These are phyloP conservation scores for Cytospora chrysosperma DNA, from an alignment of 2,329 filamentous ascomycete genomes.

Conservation along the genomic window DNA sequence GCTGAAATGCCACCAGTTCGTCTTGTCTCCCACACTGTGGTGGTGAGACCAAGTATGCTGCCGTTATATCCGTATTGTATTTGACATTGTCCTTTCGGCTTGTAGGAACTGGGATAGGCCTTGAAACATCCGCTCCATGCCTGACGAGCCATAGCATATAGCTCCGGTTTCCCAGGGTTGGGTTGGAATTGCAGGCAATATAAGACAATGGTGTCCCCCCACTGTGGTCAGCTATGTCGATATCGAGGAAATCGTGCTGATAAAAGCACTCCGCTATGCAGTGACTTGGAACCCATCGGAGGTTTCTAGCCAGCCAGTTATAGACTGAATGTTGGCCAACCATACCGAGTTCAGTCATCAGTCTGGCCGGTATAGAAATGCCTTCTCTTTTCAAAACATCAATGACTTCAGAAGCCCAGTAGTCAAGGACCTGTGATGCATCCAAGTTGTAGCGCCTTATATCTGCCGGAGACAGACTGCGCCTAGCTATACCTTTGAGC, in stretches of 20 bases:
- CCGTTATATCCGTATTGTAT: background rate
- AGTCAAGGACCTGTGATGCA: background rate
- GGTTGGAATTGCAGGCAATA: background rate
- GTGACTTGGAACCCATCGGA: background rate
- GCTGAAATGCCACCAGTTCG: background rate
- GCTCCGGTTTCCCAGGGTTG: too few relatives aligned
- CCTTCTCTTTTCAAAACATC: background rate
- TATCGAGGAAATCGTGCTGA: background rate
- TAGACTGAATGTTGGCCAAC: background rate
- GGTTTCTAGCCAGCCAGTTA: background rate
- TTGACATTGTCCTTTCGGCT: too few relatives aligned
- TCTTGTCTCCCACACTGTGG: background rate
- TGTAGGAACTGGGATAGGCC: background rate
- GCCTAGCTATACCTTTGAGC: background rate
- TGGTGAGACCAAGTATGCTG: background rate
- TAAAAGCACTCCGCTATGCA: background rate
- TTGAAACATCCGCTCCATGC: background rate
- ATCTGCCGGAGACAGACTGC: background rate
- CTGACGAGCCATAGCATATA: background rate
- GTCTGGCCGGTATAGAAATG: background rate
- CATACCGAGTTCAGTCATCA: background rate
- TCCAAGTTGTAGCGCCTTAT: background rate
- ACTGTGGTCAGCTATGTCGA: background rate
- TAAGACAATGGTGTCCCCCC: background rate
- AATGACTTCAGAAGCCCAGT: background rate